Evolutionary conservation across 352 stramenopile species (phyloP), one percentile per base, ranked within the genome.

Genomic region (Halophytophthora polymorphica): DNA sequence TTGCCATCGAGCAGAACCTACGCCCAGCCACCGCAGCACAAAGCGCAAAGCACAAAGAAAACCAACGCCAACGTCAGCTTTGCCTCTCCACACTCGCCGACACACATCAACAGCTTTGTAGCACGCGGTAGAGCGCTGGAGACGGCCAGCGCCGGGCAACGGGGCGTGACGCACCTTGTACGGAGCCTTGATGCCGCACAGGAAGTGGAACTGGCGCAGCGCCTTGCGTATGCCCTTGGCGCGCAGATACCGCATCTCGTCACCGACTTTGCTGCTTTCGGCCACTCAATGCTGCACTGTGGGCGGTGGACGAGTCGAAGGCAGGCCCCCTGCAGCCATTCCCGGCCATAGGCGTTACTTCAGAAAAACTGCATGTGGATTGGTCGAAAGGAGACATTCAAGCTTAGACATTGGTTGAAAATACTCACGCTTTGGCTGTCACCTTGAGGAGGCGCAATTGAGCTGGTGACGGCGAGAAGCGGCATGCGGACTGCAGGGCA

Each of bases 181-280:
- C 7, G 84, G 84, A 38, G 82, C 56, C 54, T 92, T 94, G 66
- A 94, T 86, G 35, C 84, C 84, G 56, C 82, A 94, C 49, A 93
- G 62, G 55, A 94, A 92, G 66, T 93, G 82, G 71, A 92, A 94
- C 61, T 93, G 82, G 49, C 81, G 79, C 50, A 94, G 68, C 60
- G 81, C 79, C 68, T 94, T 94, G 67, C 84, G 82, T 52, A 91
- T 94, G 64, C 77, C 73, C 71, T 94, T 94, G 51, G 81, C 72
- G 36, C 84, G 81, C 18, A 94, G 73, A 50, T 92, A 87, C 1
- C 84, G 70, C 84, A 94, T 94, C 21, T 13, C 12, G 4, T 10
- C n/a, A 15, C 19, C 4, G 6, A 12, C 6, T 7, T 31, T 18
- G 10, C 33, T 45, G 25, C 12, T 60, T 17, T 25, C 55, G 58